A percentile compares a stretch with the other conserved stretches of the same genome.
These are phyloP conservation scores for Geranium rotundifolium DNA, from an alignment of 345 rosid genomes.

Conservation along the genomic window DNA sequence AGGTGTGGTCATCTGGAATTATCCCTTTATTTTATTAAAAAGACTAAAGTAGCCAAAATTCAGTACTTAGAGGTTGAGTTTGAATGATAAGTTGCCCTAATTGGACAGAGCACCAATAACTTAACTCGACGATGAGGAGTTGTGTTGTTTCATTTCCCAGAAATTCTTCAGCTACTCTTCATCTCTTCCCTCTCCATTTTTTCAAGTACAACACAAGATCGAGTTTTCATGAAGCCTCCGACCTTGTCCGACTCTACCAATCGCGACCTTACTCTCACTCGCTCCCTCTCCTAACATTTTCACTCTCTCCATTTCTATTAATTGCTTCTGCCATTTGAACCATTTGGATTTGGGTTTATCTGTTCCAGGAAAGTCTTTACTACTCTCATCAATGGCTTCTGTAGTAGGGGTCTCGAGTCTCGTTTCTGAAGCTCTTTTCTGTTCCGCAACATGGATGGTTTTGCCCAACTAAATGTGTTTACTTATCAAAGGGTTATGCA, in stretches of 20 bases:
- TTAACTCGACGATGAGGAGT: no score
- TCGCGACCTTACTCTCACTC: not conserved
- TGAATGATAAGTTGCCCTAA: no score
- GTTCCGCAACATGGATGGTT: not conserved
- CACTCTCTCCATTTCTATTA: constrained; percentile 5
- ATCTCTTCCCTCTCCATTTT: no score
- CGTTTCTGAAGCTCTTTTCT: not conserved
- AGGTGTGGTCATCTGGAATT: no score
- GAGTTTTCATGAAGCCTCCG: no score
- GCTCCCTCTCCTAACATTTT: not conserved
- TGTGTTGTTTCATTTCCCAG: no score
- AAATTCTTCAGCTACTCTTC: no score
- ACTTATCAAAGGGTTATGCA: constrained; percentile 3
- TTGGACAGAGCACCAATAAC: no score
- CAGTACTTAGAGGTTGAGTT: no score
- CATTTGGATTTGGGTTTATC: not conserved
- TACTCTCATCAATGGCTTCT: not conserved
- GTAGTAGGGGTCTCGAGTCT: not conserved
- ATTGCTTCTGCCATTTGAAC: constrained; percentile 4
- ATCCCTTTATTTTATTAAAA: no score
- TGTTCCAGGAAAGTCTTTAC: not conserved
- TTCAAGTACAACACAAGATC: no score
- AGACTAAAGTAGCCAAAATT: no score
- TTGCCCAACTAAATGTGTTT: not conserved
- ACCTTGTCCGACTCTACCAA: not conserved